These are phyloP conservation scores for Candida yuanshanica DNA, from an alignment of 805 yeast genomes.

Conservation along the genomic window DNA sequence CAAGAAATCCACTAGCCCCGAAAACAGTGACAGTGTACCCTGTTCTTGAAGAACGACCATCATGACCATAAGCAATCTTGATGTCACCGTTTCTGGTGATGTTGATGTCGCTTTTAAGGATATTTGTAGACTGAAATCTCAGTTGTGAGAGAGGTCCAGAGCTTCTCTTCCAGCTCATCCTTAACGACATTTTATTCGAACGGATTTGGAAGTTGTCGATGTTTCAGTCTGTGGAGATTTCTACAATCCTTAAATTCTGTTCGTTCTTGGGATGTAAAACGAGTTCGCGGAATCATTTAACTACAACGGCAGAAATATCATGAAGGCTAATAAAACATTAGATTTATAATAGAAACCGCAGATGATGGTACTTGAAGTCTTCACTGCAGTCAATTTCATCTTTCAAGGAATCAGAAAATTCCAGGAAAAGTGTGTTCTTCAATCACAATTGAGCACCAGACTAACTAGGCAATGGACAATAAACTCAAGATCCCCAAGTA, in stretches of 20 bases:
- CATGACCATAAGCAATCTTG: slow-evolving; percentile 62
- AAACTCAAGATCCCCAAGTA: too few relatives aligned
- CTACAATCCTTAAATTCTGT: not conserved
- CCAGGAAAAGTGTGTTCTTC: too few relatives aligned
- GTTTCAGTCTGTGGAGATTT: not conserved
- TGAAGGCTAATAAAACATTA: not conserved
- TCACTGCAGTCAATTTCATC: too few relatives aligned
- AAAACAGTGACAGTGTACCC: slow-evolving; percentile 88
- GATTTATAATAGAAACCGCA: not conserved
- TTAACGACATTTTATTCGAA: not conserved
- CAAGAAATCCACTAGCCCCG: slow-evolving; percentile 77
- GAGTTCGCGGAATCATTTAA: not conserved
- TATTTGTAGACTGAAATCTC: slow-evolving; percentile 17
- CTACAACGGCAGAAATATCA: not conserved
- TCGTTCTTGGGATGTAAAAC: not conserved
- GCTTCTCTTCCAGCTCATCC: not conserved
- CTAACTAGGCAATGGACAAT: too few relatives aligned
- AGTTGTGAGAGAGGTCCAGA: slow-evolving; percentile 4
- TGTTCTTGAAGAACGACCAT: slow-evolving; percentile 80
- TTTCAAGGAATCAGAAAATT: too few relatives aligned
- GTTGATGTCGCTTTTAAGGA: slow-evolving; percentile 51
- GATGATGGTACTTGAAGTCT: too few relatives aligned
- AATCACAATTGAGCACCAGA: too few relatives aligned
- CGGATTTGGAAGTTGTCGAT: not conserved
- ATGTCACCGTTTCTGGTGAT: slow-evolving; percentile 75